Base-by-base conservation (phyloP, 169 alveolate genomes). In the Cryptosporidium canis region DNA sequence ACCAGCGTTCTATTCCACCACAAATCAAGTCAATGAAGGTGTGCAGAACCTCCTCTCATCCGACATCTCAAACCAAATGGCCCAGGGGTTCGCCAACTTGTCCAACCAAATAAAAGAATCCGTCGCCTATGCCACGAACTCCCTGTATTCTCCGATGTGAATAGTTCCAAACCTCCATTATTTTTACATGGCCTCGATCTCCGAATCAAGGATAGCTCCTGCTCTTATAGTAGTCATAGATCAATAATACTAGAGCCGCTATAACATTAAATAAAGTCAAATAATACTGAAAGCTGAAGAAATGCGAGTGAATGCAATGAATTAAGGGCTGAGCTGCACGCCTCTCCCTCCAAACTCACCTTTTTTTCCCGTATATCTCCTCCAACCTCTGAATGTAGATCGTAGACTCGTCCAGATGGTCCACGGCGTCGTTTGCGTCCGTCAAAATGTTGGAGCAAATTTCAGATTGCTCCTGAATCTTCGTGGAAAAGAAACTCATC, bases 31-130 rank as follows among this genome's bases (percentile, higher is more conserved):
- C 21, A 55, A 58, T 18, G 77, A 58, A 37, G 77, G 87, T 12
- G 58, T 77, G 3, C 70, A 77, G 41, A 61, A 77, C 27, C 18
- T 77, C 21, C 24, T 77, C 2, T 58, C 58, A 3, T 77, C 87
- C 4, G 87, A 77, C 21, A 41, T 77, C 18, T 77, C 87, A 0
- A 77, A 53, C 51, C 68, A 77, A 77, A 61, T 77, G 70, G 45
- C 29, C 2, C 61, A 77, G 31, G 72, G 72, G 12, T 24, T 77
- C 7, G 16, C 55, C 43, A 61, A 77, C 9, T 33, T 77, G 6
- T 77, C 87, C 3, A 77, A 77, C 39, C 87, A 61, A 77, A 37
- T 77, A 16, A 77, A 41, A 41, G 87, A 77, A 8, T 77, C 87
- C 18, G 87, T 77, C 31, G 8, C 61, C 11, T 27, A 41, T 61